These are phyloP conservation scores for Coelastrella sp. DNA, from an alignment of 139 green algal genomes.

Conservation along the genomic window DNA sequence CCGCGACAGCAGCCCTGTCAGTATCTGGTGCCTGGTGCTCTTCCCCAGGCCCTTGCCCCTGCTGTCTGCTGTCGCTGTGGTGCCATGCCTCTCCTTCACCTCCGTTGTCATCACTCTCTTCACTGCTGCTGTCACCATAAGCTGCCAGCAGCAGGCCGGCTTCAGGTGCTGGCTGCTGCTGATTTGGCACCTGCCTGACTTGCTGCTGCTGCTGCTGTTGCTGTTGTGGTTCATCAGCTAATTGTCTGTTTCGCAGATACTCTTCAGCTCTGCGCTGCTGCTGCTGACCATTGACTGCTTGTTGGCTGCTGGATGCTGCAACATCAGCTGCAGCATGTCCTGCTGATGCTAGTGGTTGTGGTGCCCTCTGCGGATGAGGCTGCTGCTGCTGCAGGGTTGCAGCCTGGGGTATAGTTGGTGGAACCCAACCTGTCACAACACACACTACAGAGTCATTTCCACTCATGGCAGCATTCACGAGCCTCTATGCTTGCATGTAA, in stretches of 20 bases:
- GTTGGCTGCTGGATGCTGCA: too few relatives aligned
- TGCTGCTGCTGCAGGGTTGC: too few relatives aligned
- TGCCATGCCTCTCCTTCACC: neutral
- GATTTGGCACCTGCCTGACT: neutral
- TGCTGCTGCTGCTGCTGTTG: neutral
- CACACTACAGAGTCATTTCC: neutral
- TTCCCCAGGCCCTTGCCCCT: neutral
- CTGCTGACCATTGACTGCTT: too few relatives aligned
- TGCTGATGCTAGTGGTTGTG: neutral
- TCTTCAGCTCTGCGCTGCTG: too few relatives aligned
- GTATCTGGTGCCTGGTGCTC: too few relatives aligned
- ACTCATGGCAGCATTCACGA: neutral
- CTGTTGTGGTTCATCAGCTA: neutral
- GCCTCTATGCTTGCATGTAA: neutral
- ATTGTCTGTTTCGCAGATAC: too few relatives aligned
- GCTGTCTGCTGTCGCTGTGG: neutral
- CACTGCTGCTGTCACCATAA: constrained; percentile 35
- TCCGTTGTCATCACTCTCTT: neutral
- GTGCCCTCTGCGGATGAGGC: constrained; percentile 1
- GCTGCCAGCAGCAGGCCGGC: neutral
- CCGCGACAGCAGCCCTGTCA: neutral
- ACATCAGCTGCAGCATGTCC: too few relatives aligned
- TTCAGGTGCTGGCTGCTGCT: neutral
- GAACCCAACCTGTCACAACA: constrained; percentile 22
- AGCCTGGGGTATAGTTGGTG: constrained; percentile 12